Percentiles rank a stretch among this genome's conserved stretches.
Conservation (phyloP, 176 grass and related monocot genomes). For the Puccinellia tenuiflora region DNA sequence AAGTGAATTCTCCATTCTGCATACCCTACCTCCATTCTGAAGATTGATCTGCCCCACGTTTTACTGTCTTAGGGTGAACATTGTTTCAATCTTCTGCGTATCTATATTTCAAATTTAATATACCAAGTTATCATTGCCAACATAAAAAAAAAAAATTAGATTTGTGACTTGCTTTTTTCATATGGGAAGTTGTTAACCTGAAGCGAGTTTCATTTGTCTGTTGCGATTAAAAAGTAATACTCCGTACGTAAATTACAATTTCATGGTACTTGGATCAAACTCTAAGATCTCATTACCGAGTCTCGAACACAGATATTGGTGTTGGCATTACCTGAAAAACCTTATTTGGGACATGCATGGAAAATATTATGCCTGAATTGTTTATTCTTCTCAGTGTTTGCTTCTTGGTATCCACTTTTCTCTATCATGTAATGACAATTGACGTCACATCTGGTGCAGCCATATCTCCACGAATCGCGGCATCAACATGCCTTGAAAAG, state of each 20-base stretch:
- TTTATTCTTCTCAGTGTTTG: neutral
- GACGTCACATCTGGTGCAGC: conserved; percentile 15
- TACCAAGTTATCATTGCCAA: neutral
- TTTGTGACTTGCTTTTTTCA: neutral
- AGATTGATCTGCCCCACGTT: conserved; percentile 26
- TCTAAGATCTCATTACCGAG: neutral
- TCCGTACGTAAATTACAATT: neutral
- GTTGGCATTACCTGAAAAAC: neutral
- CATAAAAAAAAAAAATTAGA: neutral
- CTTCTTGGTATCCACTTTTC: neutral
- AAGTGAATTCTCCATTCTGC: conserved; percentile 28
- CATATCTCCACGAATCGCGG: conserved; percentile 59
- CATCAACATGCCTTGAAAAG: conserved; percentile 68
- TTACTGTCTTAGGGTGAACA: conserved; percentile 24
- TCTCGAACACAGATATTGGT: neutral
- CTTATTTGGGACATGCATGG: neutral
- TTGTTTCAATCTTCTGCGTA: conserved; percentile 13
- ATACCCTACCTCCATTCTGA: conserved; percentile 8
- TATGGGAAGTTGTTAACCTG: conserved; percentile 3
- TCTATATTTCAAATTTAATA: conserved; percentile 10
- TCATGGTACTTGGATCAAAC: neutral
- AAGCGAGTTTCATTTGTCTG: neutral
- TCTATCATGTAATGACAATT: neutral
- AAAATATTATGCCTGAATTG: neutral
- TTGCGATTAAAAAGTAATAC: neutral